phyloP scores from a whole-genome alignment of 2,329 filamentous ascomycete species.

The Cercospora nicotianae region DNA sequence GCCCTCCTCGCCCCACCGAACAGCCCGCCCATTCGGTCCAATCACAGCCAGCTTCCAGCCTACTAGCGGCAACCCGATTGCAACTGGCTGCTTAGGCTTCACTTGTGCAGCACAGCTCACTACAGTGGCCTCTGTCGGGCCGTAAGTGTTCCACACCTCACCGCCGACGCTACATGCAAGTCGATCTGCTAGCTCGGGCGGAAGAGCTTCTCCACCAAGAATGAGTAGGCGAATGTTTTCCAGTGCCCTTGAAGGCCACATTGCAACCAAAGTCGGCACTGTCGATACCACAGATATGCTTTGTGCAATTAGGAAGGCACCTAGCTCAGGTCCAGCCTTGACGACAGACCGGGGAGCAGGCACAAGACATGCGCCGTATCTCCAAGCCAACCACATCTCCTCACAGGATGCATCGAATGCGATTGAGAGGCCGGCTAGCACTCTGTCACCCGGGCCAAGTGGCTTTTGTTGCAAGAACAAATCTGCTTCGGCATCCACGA shows the following conservation, averaged over 20 bases:
- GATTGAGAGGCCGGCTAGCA: conserved; percentile 5
- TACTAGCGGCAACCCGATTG: conserved; percentile 6
- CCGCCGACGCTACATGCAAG: not conserved
- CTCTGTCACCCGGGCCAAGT: conserved; percentile 3
- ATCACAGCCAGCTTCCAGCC: conserved; percentile 16
- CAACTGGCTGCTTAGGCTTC: conserved; percentile 2
- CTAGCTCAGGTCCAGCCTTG: conserved; percentile 4
- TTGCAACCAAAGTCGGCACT: conserved; percentile 1
- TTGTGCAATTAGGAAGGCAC: conserved; percentile 1
- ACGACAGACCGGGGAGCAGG: conserved; percentile 1
- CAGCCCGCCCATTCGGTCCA: not conserved
- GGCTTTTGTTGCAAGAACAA: conserved; percentile 6
- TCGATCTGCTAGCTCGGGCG: conserved; percentile 1
- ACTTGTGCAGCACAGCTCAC: conserved; percentile 8
- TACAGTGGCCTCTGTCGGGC: conserved; percentile 6
- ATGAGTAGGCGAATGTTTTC: conserved; percentile 4
- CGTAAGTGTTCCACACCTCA: conserved; percentile 11
- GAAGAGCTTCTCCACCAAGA: conserved; percentile 8
- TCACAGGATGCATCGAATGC: conserved; percentile 14
- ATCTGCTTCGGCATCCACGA: conserved; percentile 12
- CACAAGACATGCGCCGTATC: conserved; percentile 4
- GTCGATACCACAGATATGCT: conserved; percentile 6
- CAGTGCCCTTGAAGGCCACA: conserved; percentile 5
- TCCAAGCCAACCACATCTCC: conserved; percentile 12
- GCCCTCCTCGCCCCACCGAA: conserved; percentile 13